Evolutionary conservation across 805 yeast species (phyloP).

Genomic region (Barnettozyma botsteinii): DNA sequence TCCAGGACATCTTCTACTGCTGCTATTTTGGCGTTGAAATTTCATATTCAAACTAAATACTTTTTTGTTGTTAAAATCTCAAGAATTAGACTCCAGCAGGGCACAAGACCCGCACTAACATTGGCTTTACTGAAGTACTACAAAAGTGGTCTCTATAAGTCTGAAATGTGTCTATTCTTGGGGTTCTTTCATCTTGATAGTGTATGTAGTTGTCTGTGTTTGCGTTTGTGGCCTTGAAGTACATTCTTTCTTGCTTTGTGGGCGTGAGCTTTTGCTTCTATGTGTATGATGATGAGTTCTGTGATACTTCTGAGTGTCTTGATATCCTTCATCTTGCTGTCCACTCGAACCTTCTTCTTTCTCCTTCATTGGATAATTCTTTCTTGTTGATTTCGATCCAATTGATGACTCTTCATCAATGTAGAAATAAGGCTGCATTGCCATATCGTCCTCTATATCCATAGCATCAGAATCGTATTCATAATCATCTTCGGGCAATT

Average conservation of each 20-base stretch:
- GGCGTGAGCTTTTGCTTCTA: neutral
- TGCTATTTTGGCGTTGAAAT: neutral
- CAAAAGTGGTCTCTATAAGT: neutral
- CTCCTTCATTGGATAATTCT: too few relatives aligned
- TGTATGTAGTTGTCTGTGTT: neutral
- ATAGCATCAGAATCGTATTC: conserved; percentile 12
- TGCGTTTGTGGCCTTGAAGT: neutral
- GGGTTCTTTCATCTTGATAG: neutral
- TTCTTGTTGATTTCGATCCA: neutral
- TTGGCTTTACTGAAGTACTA: neutral
- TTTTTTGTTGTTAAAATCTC: neutral
- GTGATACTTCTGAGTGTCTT: too few relatives aligned
- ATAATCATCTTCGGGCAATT: conserved; percentile 25
- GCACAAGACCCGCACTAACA: neutral
- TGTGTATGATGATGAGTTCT: neutral
- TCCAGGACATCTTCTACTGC: conserved; percentile 40
- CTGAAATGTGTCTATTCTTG: neutral
- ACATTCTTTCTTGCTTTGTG: neutral
- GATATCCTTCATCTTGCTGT: too few relatives aligned
- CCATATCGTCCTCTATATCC: conserved; percentile 4
- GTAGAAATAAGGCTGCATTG: neutral
- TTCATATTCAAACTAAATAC: too few relatives aligned
- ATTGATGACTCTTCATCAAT: conserved; percentile 5
- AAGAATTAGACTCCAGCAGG: neutral
- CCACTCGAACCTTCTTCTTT: too few relatives aligned